Conservation (phyloP, 192 early-diverging fungal species). For the Oehlia diaphana region DNA sequence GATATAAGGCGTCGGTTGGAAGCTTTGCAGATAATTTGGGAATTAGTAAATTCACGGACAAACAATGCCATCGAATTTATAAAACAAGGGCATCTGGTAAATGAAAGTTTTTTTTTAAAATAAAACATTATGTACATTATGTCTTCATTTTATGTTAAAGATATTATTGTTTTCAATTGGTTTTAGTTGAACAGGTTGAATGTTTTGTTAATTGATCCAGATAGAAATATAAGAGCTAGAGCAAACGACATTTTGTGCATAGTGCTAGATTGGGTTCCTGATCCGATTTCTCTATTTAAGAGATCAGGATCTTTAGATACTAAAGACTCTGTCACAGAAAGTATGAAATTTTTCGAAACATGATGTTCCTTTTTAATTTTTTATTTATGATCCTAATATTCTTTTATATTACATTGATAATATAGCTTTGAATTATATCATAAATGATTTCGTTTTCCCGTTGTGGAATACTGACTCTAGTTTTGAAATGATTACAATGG, state of each 20-base stretch:
- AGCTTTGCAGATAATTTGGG: constrained; percentile 50
- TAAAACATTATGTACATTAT: not conserved
- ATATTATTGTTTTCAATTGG: constrained; percentile 21
- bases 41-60: constrained; percentile 36
- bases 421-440: constrained; percentile 14
- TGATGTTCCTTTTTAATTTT: not conserved
- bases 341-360: not conserved
- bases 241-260: constrained; percentile 47
- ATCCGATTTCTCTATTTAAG: constrained; percentile 39
- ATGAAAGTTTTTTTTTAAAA: not conserved
- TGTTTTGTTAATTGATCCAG: constrained; percentile 27
- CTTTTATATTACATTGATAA: not conserved
- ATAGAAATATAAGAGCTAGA: constrained; percentile 41
- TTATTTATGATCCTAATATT: not conserved
- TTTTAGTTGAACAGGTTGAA: constrained; percentile 35
- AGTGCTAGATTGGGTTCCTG: constrained; percentile 39
- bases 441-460: constrained; percentile 4
- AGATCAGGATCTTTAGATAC: not conserved
- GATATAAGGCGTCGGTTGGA: constrained; percentile 39
- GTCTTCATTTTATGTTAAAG: not conserved
- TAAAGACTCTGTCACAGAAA: constrained; percentile 35
- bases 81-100: constrained; percentile 43
- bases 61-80: constrained; percentile 40
- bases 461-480: constrained; percentile 6
- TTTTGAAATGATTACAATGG: constrained; percentile 7